Percentiles rank a stretch among this genome's conserved stretches.
These are phyloP conservation scores for Ustanciosporium gigantosporum DNA, from an alignment of 1,284 basidiomycete genomes.

Conservation along the genomic window DNA sequence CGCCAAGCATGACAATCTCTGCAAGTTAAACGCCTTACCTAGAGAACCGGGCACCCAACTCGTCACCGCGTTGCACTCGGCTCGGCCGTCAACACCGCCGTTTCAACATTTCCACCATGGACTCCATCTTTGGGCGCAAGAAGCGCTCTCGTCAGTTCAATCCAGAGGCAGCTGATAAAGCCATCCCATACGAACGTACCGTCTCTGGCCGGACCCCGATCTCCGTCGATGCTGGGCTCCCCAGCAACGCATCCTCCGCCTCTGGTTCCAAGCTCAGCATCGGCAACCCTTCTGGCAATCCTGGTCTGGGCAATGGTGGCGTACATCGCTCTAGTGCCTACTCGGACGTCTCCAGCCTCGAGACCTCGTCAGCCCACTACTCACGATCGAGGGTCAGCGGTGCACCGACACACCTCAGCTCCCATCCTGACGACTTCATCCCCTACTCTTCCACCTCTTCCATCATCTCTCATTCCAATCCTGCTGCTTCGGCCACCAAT, in stretches of 20 bases:
- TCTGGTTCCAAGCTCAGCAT: conserved; percentile 30
- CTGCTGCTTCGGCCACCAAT: background rate
- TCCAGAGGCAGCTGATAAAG: conserved; percentile 40
- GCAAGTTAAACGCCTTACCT: too few relatives aligned
- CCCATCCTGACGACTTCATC: conserved; percentile 14
- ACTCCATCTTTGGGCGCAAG: conserved; percentile 43
- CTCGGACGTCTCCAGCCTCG: conserved; percentile 1
- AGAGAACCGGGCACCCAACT: too few relatives aligned
- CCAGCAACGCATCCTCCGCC: conserved; percentile 3
- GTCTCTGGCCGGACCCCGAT: conserved; percentile 29
- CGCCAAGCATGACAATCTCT: too few relatives aligned
- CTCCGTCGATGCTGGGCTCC: conserved; percentile 14
- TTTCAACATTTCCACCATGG: too few relatives aligned
- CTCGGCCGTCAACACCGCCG: too few relatives aligned
- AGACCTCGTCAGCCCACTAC: background rate
- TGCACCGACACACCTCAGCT: background rate
- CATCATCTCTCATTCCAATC: conserved; percentile 22
- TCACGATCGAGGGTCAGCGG: background rate
- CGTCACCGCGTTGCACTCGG: too few relatives aligned
- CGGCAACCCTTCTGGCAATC: conserved; percentile 33
- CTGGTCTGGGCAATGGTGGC: conserved; percentile 22
- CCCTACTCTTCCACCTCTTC: conserved; percentile 15
- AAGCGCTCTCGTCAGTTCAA: conserved; percentile 45
- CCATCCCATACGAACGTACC: conserved; percentile 45
- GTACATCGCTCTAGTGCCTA: conserved; percentile 32